A percentile compares a stretch with the other conserved stretches of the same genome.
Evolutionary conservation across 2,329 filamentous ascomycete species (phyloP).

Genomic region (Sporothrix protearum): DNA sequence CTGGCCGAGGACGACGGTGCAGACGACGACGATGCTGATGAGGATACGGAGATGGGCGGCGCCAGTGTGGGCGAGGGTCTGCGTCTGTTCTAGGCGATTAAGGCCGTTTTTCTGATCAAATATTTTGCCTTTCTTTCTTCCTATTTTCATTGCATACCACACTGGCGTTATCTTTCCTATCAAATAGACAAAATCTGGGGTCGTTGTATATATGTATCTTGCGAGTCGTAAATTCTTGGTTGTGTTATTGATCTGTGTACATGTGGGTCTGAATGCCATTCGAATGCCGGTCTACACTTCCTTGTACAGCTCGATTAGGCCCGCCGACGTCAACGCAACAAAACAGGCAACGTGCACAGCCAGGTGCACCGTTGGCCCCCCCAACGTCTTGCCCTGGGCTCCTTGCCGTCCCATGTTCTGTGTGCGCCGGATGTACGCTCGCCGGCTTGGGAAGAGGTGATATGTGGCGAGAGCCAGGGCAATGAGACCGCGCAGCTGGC

Average conservation of each 20-base stretch:
- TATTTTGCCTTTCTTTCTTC: constrained; percentile 22
- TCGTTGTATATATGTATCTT: neutral
- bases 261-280: neutral
- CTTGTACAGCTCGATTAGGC: constrained; percentile 23
- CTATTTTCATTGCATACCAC: constrained; percentile 22
- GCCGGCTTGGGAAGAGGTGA: constrained; percentile 47
- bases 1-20: constrained; percentile 57
- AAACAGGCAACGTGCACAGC: constrained; percentile 42
- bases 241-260: neutral
- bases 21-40: constrained; percentile 36
- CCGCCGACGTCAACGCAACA: constrained; percentile 35
- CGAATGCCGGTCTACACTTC: neutral
- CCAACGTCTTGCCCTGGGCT: constrained; percentile 36
- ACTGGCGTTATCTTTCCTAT: constrained; percentile 13
- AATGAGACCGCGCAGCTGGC: constrained; percentile 34
- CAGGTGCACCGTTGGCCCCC: constrained; percentile 48
- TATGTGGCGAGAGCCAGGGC: constrained; percentile 46
- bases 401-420: constrained; percentile 25
- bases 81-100: constrained; percentile 45
- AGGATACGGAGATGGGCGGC: constrained; percentile 40
- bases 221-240: neutral
- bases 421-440: constrained; percentile 41
- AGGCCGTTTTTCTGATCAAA: neutral
- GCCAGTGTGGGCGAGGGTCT: constrained; percentile 53
- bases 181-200: constrained; percentile 19